Percentiles rank a stretch among this genome's conserved stretches.
Conservation (phyloP, 208 protist genomes). For the Porcisia hertigi region DNA sequence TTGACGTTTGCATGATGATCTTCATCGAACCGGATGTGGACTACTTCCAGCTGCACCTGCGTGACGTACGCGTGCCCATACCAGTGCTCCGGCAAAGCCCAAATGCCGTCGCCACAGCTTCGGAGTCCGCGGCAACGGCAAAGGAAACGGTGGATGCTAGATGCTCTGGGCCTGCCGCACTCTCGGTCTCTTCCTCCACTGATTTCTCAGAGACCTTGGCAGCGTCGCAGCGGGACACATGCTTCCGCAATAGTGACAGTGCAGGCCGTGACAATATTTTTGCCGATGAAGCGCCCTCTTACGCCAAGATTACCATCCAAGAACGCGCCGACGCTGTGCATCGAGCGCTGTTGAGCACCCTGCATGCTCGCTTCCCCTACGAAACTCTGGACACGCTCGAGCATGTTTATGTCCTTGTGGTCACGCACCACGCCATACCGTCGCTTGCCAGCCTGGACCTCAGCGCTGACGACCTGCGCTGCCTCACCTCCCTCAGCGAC, state of each 20-base stretch:
- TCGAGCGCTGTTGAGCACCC: conserved; percentile 53
- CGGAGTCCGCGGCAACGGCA: neutral
- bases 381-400: conserved; percentile 62
- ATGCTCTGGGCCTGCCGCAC: neutral
- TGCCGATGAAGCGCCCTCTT: neutral
- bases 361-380: conserved; percentile 67
- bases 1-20: conserved; percentile 34
- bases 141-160: neutral
- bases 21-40: conserved; percentile 73
- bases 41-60: conserved; percentile 61
- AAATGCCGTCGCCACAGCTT: conserved; percentile 3
- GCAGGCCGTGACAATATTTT: no score
- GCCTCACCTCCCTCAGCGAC: conserved; percentile 33
- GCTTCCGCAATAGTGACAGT: neutral
- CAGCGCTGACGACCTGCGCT: conserved; percentile 35
- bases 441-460: conserved; percentile 31
- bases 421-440: conserved; percentile 54
- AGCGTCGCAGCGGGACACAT: neutral
- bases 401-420: conserved; percentile 60
- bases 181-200: neutral
- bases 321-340: conserved; percentile 57
- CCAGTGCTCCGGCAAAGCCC: conserved; percentile 32
- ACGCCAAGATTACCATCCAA: conserved; percentile 33
- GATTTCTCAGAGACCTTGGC: neutral
- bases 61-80: conserved; percentile 39